Evolutionary conservation across 164 flowering plant genomes (phyloP).

Genomic region (Umbilicus rupestris): DNA sequence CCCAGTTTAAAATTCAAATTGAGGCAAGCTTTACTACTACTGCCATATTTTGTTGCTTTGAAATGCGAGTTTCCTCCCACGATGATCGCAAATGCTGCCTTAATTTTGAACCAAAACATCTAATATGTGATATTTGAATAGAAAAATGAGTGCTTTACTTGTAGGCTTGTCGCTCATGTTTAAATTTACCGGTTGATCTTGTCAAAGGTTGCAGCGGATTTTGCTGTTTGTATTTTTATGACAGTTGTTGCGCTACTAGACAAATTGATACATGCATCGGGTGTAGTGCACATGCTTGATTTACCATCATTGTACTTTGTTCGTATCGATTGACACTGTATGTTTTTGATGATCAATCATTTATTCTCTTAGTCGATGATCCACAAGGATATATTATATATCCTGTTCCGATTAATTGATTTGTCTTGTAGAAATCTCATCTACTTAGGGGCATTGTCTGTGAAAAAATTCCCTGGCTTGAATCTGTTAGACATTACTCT

Average conservation of each 20-base stretch:
- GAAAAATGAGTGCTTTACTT: not conserved
- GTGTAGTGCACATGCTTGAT: not conserved
- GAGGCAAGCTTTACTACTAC: slow-evolving; percentile 31
- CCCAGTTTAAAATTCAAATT: slow-evolving; percentile 56
- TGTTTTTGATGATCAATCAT: no score
- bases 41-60: not conserved
- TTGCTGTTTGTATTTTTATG: not conserved
- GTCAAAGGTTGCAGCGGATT: not conserved
- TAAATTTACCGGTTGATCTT: not conserved
- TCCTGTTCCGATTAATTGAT: not conserved
- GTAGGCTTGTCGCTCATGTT: not conserved
- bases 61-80: not conserved
- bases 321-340: not conserved
- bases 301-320: not conserved
- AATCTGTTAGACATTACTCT: not conserved
- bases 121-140: not conserved
- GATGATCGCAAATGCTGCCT: not conserved
- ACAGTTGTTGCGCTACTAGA: not conserved
- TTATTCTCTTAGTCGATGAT: no score
- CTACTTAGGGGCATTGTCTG: not conserved
- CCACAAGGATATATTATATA: no score
- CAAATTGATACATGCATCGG: not conserved
- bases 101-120: not conserved
- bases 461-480: no score
- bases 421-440: not conserved